Percentiles rank a stretch among this genome's conserved stretches.
Conservation (phyloP, 371 early-diverging fungal genomes). For the Coemansia sp. region DNA sequence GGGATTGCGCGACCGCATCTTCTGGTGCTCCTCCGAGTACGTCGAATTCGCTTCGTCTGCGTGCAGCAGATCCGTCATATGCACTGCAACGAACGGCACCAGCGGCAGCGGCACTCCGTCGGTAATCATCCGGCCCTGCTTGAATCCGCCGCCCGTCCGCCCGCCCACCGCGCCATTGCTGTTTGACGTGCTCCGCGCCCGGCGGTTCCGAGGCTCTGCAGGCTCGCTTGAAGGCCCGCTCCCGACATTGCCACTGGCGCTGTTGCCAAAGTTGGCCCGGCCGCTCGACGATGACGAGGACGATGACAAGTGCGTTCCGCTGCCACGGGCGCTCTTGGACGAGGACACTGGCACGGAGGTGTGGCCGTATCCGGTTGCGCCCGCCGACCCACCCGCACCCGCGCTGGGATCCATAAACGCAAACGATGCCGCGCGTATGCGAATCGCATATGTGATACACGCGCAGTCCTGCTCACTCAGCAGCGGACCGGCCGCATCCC, state of each 20-base stretch:
- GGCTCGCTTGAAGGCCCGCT: slow-evolving; percentile 13
- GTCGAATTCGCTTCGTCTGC: slow-evolving; percentile 54
- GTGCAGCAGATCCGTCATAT: slow-evolving; percentile 53
- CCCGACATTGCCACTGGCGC: background rate
- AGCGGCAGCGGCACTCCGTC: slow-evolving; percentile 49
- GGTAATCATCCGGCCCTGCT: slow-evolving; percentile 34
- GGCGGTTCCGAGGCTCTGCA: slow-evolving; percentile 28
- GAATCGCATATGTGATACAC: slow-evolving; percentile 46
- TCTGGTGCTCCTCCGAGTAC: slow-evolving; percentile 52
- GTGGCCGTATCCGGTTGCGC: slow-evolving; percentile 9
- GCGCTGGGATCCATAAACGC: slow-evolving; percentile 39
- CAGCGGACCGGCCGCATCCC: slow-evolving; percentile 17
- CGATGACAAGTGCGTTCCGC: slow-evolving; percentile 18
- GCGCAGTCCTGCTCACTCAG: slow-evolving; percentile 49
- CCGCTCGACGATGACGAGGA: slow-evolving; percentile 18
- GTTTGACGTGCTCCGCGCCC: slow-evolving; percentile 45
- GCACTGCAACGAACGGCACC: slow-evolving; percentile 53
- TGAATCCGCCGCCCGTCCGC: slow-evolving; percentile 18
- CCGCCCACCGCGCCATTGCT: slow-evolving; percentile 34
- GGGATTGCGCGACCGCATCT: slow-evolving; percentile 49
- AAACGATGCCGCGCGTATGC: slow-evolving; percentile 48
- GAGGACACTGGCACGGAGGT: slow-evolving; percentile 35
- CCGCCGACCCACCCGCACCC: background rate
- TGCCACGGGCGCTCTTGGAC: slow-evolving; percentile 33
- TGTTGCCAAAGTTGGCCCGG: background rate